phyloP scores from a whole-genome alignment of 257 asterid species.

The Voacanga thouarsii region DNA sequence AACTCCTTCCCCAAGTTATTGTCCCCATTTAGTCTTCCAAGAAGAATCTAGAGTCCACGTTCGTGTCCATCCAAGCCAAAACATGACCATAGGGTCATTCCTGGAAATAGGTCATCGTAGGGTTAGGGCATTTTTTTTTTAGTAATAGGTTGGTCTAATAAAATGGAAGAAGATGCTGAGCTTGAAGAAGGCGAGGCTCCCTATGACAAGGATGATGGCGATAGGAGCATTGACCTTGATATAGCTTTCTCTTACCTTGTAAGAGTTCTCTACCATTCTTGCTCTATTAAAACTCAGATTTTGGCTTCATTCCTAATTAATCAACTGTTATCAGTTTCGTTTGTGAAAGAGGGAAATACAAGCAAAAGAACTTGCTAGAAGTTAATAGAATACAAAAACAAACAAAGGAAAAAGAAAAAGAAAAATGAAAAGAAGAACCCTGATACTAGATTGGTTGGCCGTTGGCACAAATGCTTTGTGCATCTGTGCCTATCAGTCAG shows the following conservation, averaged over 20 bases:
- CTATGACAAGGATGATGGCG: slow-evolving; percentile 64
- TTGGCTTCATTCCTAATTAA: slow-evolving; percentile 9
- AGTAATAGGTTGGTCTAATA: too few relatives aligned
- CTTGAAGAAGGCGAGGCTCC: too few relatives aligned
- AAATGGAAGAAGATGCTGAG: too few relatives aligned
- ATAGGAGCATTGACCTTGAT: slow-evolving; percentile 66
- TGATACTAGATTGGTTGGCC: background rate
- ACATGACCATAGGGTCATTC: too few relatives aligned
- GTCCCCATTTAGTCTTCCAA: background rate
- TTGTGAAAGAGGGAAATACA: background rate
- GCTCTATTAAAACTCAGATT: slow-evolving; percentile 4
- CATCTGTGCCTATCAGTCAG: background rate
- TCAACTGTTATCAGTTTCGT: slow-evolving; percentile 15
- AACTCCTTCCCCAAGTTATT: slow-evolving; percentile 4
- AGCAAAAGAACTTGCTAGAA: too few relatives aligned
- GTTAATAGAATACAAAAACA: background rate
- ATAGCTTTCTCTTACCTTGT: slow-evolving; percentile 83
- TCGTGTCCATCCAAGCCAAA: background rate
- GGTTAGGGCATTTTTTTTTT: too few relatives aligned
- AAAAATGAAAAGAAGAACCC: background rate
- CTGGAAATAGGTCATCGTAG: slow-evolving; percentile 32
- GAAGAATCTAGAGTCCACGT: background rate
- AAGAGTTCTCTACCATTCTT: slow-evolving; percentile 44
- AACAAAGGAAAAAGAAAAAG: background rate
- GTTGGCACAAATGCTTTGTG: background rate